These are phyloP conservation scores for Cutaneotrichosporon cyanovorans DNA, from an alignment of 1,284 basidiomycete species.

Conservation along the genomic window DNA sequence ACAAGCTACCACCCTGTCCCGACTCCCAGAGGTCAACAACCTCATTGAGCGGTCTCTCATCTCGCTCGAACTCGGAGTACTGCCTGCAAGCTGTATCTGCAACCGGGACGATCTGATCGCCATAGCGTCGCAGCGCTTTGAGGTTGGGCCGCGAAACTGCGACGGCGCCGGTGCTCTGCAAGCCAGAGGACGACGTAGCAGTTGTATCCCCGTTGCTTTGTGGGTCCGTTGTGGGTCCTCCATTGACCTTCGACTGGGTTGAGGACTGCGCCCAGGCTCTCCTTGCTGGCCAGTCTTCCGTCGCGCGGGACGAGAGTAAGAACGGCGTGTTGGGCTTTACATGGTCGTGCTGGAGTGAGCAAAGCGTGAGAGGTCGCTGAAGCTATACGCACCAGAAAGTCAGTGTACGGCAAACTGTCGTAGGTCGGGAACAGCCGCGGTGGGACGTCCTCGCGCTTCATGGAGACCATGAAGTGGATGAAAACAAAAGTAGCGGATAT, in stretches of 20 bases:
- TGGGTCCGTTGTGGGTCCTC: too few relatives aligned
- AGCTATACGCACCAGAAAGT: constrained; percentile 8
- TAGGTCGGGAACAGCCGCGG: constrained; percentile 12
- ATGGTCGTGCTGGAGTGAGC: constrained; percentile 30
- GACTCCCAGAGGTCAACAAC: constrained; percentile 45
- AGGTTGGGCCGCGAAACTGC: constrained; percentile 21
- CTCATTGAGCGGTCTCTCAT: constrained; percentile 38
- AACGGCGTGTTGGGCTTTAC: constrained; percentile 37
- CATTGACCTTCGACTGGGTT: too few relatives aligned
- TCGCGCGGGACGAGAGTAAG: constrained; percentile 25
- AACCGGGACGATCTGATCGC: constrained; percentile 39
- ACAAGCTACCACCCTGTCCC: constrained; percentile 33
- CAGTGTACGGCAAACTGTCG: constrained; percentile 8
- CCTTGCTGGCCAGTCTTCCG: constrained; percentile 23
- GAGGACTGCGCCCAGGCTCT: background rate
- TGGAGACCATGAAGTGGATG: too few relatives aligned
- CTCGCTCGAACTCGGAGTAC: constrained; percentile 41
- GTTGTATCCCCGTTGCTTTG: too few relatives aligned
- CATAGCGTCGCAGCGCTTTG: constrained; percentile 26
- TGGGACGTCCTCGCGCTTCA: background rate
- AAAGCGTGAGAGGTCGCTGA: background rate
- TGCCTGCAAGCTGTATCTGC: constrained; percentile 35
- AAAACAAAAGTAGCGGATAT: constrained; percentile 1
- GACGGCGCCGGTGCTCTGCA: background rate
- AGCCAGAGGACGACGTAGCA: too few relatives aligned